Evolutionary conservation across 2,329 filamentous ascomycete species (phyloP).

Genomic region (Orbilia javanica): DNA sequence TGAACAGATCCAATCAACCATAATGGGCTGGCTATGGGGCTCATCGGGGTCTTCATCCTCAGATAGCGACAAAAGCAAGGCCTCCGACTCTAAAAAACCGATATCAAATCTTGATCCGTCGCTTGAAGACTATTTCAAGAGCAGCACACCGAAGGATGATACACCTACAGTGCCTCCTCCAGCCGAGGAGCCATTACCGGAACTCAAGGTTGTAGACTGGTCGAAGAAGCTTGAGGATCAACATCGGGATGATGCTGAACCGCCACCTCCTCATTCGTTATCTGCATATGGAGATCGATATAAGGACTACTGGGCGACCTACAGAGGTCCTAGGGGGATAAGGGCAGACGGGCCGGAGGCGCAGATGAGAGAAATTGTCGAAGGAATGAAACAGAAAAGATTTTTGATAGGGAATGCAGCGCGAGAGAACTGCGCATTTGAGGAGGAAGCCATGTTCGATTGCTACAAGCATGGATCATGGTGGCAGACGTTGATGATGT

Average conservation of each 20-base stretch:
- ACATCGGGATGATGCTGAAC: slow-evolving; percentile 49
- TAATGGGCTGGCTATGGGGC: slow-evolving; percentile 76
- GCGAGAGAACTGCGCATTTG: slow-evolving; percentile 90
- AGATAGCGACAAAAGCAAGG: slow-evolving; percentile 54
- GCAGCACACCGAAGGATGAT: slow-evolving; percentile 74
- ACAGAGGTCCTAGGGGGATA: slow-evolving; percentile 71
- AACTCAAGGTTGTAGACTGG: slow-evolving; percentile 56
- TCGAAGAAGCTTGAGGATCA: slow-evolving; percentile 16
- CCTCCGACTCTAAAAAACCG: slow-evolving; percentile 71
- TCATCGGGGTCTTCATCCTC: slow-evolving; percentile 59
- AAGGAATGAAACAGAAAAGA: slow-evolving; percentile 85
- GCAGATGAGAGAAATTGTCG: slow-evolving; percentile 81
- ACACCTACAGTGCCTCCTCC: slow-evolving; percentile 41
- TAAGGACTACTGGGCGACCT: slow-evolving; percentile 92
- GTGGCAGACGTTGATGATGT: slow-evolving; percentile 80
- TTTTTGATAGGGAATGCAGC: slow-evolving; percentile 82
- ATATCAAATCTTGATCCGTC: slow-evolving; percentile 83
- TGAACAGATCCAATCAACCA: slow-evolving; percentile 11
- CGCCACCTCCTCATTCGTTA: slow-evolving; percentile 50
- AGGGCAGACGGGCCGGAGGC: slow-evolving; percentile 80
- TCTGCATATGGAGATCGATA: slow-evolving; percentile 75
- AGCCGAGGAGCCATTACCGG: slow-evolving; percentile 67
- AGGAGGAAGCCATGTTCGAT: slow-evolving; percentile 83
- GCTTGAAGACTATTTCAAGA: slow-evolving; percentile 87
- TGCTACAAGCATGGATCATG: slow-evolving; percentile 82